Base-by-base conservation (phyloP, 768 basidiomycete genomes). In the Hydnomerulius pinastri region DNA sequence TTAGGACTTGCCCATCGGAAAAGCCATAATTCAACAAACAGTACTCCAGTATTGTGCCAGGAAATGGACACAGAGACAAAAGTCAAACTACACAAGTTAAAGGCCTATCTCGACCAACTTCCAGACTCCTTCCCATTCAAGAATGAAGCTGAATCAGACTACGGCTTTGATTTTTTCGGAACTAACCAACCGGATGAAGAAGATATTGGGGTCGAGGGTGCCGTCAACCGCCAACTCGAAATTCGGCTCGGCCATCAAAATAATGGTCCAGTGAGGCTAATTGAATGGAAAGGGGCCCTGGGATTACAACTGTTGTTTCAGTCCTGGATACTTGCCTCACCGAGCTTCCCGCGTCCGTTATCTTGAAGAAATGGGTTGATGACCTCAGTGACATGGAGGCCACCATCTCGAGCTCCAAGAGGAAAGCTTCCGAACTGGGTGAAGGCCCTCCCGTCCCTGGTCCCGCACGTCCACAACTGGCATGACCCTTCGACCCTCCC, bases 321-420 rank as follows among this genome's bases (percentile, higher is more conserved):
- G 45, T 60, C 4, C 44, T 60, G 2, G n/a, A 33, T 7, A 39
- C 13, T n/a, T 51, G 56, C 40, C 36, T 54, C 13, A 30, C 27
- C 30, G 21, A 47, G 25, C 36, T 23, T 37, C 49, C 43, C 6
- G 15, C 37, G 12, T 44, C 29, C 15, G 50, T 46, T 9, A 46
- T 60, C 30, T 32, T 60, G 2, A 35, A 50, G 13, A 60, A 60
- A 46, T 61, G 60, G 60, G 46, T 57, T 9, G 55, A 56, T 12
- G 56, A 61, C 25, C 41, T 60, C 2, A 51, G 10, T 25, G 46
- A 39, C 37, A 48, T 48, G 36, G 24, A 48, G 18, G 10, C 46
- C 6, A 48, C 46, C n/a, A 48, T 48, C 20, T 29, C 28, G 25
- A 29, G 20, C 6, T 17, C 13, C 33, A 43, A 43, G 42, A 7